These are phyloP conservation scores for Rutstroemia sydowiana DNA, from an alignment of 2,329 filamentous ascomycete genomes.

Conservation along the genomic window DNA sequence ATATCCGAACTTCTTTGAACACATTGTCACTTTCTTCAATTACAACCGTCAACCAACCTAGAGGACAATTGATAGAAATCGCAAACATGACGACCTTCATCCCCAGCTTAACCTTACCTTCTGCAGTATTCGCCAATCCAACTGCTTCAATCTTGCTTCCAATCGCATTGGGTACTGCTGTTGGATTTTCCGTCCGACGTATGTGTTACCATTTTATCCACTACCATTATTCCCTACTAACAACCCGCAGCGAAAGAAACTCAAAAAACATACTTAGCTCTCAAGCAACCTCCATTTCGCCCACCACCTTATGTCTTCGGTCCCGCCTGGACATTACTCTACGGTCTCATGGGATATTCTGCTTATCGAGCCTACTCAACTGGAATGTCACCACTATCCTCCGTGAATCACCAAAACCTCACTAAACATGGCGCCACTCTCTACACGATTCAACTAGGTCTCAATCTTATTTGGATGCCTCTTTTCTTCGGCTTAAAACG, in stretches of 20 bases:
- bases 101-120: conserved; percentile 68
- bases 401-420: conserved; percentile 18
- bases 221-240: background rate
- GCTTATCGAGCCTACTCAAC: conserved; percentile 67
- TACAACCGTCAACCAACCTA: background rate
- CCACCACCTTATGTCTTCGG: conserved; percentile 57
- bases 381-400: conserved; percentile 46
- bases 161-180: conserved; percentile 61
- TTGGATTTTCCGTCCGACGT: conserved; percentile 65
- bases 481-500: conserved; percentile 77
- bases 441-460: conserved; percentile 76
- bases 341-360: conserved; percentile 79
- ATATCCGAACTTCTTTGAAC: no score
- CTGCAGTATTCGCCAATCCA: conserved; percentile 62
- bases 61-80: background rate
- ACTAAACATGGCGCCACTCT: conserved; percentile 67
- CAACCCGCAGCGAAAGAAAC: conserved; percentile 44
- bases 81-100: conserved; percentile 69
- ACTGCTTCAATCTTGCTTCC: conserved; percentile 70
- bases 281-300: conserved; percentile 60
- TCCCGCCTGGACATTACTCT: conserved; percentile 60
- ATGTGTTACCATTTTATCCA: conserved; percentile 28
- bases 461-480: conserved; percentile 88
- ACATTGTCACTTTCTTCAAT: background rate
- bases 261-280: conserved; percentile 52